Percentiles rank a stretch among this genome's conserved stretches.
Evolutionary conservation across 2,329 filamentous ascomycete species (phyloP).

Genomic region (Diaporthe nobilis): DNA sequence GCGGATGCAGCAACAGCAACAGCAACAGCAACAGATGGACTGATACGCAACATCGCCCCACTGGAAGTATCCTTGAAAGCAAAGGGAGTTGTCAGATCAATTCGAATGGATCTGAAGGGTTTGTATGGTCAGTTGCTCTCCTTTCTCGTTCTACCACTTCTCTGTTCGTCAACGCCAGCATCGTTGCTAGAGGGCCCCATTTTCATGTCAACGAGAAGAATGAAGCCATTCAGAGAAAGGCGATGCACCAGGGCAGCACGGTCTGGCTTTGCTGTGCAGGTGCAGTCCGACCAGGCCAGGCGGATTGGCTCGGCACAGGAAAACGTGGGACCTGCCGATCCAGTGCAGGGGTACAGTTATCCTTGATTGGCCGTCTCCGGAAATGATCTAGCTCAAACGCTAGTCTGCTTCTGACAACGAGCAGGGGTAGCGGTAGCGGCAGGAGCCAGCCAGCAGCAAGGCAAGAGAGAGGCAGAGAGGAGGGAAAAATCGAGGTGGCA

Average conservation of each 20-base stretch:
- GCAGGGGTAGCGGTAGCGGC: neutral
- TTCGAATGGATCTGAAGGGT: neutral
- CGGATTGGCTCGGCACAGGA: constrained; percentile 16
- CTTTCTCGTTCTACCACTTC: neutral
- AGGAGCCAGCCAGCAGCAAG: neutral
- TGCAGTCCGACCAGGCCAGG: neutral
- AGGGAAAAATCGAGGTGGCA: constrained; percentile 12
- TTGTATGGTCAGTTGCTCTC: constrained; percentile 15
- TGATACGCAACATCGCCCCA: neutral
- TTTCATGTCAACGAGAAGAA: neutral
- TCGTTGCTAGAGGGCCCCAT: neutral
- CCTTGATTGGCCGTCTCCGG: neutral
- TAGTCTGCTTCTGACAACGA: neutral
- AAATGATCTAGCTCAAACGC: constrained; percentile 3
- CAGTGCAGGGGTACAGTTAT: neutral
- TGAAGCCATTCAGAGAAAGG: neutral
- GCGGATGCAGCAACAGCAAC: neutral
- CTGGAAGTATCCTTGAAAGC: too few species aligned
- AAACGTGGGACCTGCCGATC: constrained; percentile 18
- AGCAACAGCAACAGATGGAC: neutral
- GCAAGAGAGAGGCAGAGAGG: neutral
- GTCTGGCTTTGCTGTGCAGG: neutral
- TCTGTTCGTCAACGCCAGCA: neutral
- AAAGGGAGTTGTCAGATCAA: too few species aligned
- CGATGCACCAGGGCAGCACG: neutral